Evolutionary conservation across 352 stramenopile species (phyloP), one percentile per base, ranked within the genome.

Genomic region (Aphanomyces stellatus): DNA sequence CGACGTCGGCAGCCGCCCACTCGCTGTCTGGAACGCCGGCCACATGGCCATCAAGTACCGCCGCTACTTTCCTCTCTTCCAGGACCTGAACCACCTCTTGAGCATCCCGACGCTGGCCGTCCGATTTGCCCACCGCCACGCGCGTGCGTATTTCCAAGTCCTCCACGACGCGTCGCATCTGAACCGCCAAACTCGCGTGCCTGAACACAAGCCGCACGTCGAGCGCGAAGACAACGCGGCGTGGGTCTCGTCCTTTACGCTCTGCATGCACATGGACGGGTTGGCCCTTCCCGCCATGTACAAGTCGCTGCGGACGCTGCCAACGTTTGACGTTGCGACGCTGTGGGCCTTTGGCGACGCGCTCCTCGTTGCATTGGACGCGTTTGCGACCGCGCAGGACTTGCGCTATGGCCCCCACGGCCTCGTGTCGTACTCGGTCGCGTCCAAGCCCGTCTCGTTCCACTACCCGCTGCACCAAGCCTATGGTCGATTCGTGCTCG

Each of bases 381-480:
- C 19, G 4, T 30, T 55, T 27, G n/a, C 28, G 3, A 11, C 28
- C 13, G 6, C 49, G n/a, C n/a, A 37, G 6, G 3, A 13, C n/a
- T 41, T 67, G 17, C 5, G 11, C n/a, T 63, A 53, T n/a, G 19
- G 3, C 24, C 46, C 37, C 49, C 19, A 65, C 33, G 15, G 8
- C 19, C 87, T 92, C 43, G 77, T 90, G 55, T 88, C 91, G 67
- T 95, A 87, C 65, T 78, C 89, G 67, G 80, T 94, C 10, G 76
- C 73, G 0, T 81, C 74, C 2, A 77, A 90, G 48, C 77, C 78
- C 1, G 89, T 97, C 5, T 97, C 90, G 22, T 91, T 97, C 33
- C 90, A 97, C 71, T 84, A 96, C 43, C 88, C 90, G 19, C 72
- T 97, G 24, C 88, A 97, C 57, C 85, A 87, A 35, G 78, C 96